Conservation (phyloP, 768 basidiomycete species). For the Boletellus ananas region DNA sequence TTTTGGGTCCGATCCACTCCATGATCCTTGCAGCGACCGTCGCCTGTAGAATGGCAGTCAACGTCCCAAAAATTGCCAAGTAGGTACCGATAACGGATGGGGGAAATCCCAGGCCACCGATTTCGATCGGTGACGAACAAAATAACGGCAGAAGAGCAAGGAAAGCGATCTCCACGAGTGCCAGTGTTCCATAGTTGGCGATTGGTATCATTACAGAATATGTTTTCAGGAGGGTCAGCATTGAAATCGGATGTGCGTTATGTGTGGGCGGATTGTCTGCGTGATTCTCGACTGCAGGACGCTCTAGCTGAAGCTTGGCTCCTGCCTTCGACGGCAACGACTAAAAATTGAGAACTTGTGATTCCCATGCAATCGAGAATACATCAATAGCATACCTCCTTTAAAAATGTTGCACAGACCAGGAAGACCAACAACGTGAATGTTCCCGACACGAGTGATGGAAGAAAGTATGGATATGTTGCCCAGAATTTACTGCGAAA, state of each 20-base stretch:
- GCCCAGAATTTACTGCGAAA: conserved; percentile 42
- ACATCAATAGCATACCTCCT: conserved; percentile 25
- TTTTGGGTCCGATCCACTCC: conserved; percentile 39
- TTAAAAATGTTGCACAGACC: conserved; percentile 22
- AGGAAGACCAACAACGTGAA: conserved; percentile 12
- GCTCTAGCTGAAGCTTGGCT: background rate
- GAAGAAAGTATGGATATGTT: conserved; percentile 37
- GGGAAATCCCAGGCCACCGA: conserved; percentile 41
- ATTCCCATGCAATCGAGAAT: background rate
- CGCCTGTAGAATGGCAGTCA: conserved; percentile 38
- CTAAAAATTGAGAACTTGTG: conserved; percentile 11
- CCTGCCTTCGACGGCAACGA: conserved; percentile 21
- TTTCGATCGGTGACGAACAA: conserved; percentile 38
- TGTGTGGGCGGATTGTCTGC: background rate
- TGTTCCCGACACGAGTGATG: conserved; percentile 24
- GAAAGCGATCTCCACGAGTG: conserved; percentile 41
- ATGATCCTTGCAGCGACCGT: conserved; percentile 40
- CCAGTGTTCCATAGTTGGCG: conserved; percentile 39
- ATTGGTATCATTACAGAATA: conserved; percentile 40
- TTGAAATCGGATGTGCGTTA: conserved; percentile 16
- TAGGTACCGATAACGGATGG: conserved; percentile 40
- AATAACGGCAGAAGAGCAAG: conserved; percentile 43
- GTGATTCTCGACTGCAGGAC: background rate
- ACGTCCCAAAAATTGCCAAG: conserved; percentile 36
- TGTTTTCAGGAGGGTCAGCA: conserved; percentile 32